Conservation (phyloP, 176 grass and related monocot species). For the Neostapfia colusana region DNA sequence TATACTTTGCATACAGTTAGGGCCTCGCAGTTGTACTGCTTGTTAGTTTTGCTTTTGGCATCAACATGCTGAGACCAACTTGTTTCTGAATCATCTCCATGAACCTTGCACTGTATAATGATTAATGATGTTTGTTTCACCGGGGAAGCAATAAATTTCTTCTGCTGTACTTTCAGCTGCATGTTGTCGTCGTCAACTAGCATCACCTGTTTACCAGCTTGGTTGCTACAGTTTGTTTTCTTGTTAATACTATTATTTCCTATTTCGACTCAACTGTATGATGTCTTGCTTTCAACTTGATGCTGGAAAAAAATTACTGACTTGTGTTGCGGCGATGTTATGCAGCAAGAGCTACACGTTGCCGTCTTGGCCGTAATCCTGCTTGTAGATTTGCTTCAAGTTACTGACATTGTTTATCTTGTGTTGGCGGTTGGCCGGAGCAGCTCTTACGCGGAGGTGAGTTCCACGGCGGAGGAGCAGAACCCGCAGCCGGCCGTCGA, state of each 20-base stretch:
- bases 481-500: conserved; percentile 77
- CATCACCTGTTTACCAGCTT: conserved; percentile 6
- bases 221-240: background rate
- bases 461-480: conserved; percentile 63
- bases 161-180: conserved; percentile 20
- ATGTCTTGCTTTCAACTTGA: background rate
- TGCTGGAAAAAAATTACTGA: background rate
- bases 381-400: background rate
- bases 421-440: conserved; percentile 43
- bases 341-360: background rate
- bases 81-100: conserved; percentile 26
- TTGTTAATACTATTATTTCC: background rate
- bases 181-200: conserved; percentile 22
- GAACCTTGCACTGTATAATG: conserved; percentile 14
- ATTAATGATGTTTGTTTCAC: background rate
- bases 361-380: background rate
- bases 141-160: conserved; percentile 22
- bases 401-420: conserved; percentile 18
- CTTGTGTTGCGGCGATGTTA: background rate
- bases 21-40: background rate
- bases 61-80: conserved; percentile 5
- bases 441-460: conserved; percentile 84
- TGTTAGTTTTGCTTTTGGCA: conserved; percentile 29
- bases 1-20: conserved; percentile 10
- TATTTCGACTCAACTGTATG: background rate